Conservation (phyloP, 2,329 filamentous ascomycete species). For the Hypoxylon sp. region DNA sequence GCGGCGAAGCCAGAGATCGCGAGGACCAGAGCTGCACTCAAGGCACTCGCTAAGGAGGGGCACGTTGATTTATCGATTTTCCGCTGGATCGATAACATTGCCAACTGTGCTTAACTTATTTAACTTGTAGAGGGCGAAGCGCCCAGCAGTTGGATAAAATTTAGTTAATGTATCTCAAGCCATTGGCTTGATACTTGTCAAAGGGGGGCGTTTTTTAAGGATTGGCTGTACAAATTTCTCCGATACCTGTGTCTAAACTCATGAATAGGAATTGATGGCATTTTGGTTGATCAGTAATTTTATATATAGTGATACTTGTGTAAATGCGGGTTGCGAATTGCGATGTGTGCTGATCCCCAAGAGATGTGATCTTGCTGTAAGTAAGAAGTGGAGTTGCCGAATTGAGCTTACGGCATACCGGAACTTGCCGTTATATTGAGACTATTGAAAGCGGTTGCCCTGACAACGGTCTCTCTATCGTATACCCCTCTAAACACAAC, state of each 20-base stretch:
- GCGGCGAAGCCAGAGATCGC: slow-evolving; percentile 24
- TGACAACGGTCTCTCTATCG: slow-evolving; percentile 32
- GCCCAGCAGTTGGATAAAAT: background rate
- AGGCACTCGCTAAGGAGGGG: slow-evolving; percentile 16
- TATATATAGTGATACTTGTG: slow-evolving; percentile 25
- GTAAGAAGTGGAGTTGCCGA: background rate
- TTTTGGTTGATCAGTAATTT: slow-evolving; percentile 24
- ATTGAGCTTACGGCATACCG: slow-evolving; percentile 11
- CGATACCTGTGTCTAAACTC: slow-evolving; percentile 3
- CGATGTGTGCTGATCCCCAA: slow-evolving; percentile 26
- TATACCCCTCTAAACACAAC: slow-evolving; percentile 38
- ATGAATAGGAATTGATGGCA: slow-evolving; percentile 11
- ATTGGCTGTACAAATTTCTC: slow-evolving; percentile 4
- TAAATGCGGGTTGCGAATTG: slow-evolving; percentile 22
- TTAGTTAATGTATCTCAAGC: background rate
- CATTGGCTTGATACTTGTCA: background rate
- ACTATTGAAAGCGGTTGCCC: slow-evolving; percentile 29
- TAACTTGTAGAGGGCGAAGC: background rate
- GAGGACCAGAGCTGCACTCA: slow-evolving; percentile 3
- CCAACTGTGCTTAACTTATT: slow-evolving; percentile 12
- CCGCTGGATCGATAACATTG: slow-evolving; percentile 29
- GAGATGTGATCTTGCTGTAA: slow-evolving; percentile 11
- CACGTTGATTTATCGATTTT: slow-evolving; percentile 18
- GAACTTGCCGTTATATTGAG: slow-evolving; percentile 33
- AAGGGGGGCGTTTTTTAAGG: slow-evolving; percentile 2